Percentiles rank a stretch among this genome's conserved stretches.
phyloP scores from a whole-genome alignment of 257 asterid species.

The Galeopsis tetrahit region DNA sequence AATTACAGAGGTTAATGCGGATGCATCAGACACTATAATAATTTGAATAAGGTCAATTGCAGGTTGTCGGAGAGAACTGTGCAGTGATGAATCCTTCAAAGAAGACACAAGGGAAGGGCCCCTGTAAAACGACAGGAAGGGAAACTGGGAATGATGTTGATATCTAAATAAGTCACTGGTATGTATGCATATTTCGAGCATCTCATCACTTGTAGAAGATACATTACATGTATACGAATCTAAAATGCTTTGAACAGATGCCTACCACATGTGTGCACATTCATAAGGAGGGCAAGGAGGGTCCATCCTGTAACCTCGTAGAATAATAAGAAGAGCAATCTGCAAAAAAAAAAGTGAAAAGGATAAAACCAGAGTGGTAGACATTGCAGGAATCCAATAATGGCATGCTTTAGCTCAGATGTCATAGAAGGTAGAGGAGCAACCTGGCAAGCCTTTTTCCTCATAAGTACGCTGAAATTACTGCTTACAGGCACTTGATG shows the following conservation, averaged over 20 bases:
- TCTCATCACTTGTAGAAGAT: constrained; percentile 23
- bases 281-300: constrained; percentile 98
- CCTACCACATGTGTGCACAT: constrained; percentile 98
- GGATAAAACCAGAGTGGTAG: constrained; percentile 30
- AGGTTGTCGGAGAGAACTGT: constrained; percentile 89
- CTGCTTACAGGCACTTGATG: constrained; percentile 98
- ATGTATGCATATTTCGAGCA: constrained; percentile 26
- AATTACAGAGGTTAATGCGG: constrained; percentile 69
- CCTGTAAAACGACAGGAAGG: constrained; percentile 50
- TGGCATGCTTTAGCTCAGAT: constrained; percentile 29
- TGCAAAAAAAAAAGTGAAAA: constrained; percentile 44
- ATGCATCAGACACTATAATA: constrained; percentile 87
- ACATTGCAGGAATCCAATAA: constrained; percentile 31
- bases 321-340: constrained; percentile 84
- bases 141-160: constrained; percentile 26
- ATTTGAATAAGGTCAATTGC: constrained; percentile 90
- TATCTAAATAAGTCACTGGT: constrained; percentile 21
- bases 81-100: constrained; percentile 77
- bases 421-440: constrained; percentile 31
- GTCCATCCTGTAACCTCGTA: constrained; percentile 90
- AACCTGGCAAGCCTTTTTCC: constrained; percentile 97
- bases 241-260: constrained; percentile 33
- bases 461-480: constrained; percentile 89
- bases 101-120: constrained; percentile 91
- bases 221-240: constrained; percentile 26